Base-by-base conservation (phyloP, 78 protist species). In the Pigoraptor vietnamica region DNA sequence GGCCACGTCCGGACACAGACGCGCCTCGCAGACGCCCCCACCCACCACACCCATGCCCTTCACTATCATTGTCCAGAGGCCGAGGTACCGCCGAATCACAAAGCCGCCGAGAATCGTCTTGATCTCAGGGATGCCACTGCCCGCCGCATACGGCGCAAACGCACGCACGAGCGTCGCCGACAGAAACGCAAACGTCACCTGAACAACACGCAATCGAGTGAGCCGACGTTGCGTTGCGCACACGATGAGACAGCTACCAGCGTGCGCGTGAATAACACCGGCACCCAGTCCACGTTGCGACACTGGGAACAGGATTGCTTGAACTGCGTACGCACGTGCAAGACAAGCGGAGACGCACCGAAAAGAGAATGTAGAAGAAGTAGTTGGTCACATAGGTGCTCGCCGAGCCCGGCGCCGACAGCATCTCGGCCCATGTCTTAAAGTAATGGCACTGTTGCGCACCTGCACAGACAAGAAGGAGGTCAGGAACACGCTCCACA, bases 71-170 rank as follows among this genome's bases (percentile, higher is more conserved):
- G 96, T 92, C 37, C 89, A 40, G 29, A 90, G 14, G 37, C 95
- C 91, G 40, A 95, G 86, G 82, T 39, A 89, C 24, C 89, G 1
- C 25, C 40, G 90, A 14, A 92, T 87, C 36, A 92, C 88, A 1
- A 92, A 39, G 37, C 97, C 97, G 81, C 90, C 29, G 56, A 93
- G 81, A 55, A 93, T 84, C 37, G 92, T 89, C 88, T 95, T 95
- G 55, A 90, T 81, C 89, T 95, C 95, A 0, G 97, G 95, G 35
- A 95, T 88, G 36, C 97, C 97, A 36, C 89, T 39, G 25, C 97
- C 97, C 24, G 90, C 87, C 29, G 95, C 91, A 39, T 83, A 90
- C 19, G 94, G 94, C 0, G 88, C 89, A n/a, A 56, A 40, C 2
- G 0, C 23, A 1, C 14, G 33, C 34, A 94, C 96, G 14, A 48